Evolutionary conservation across 2,329 filamentous ascomycete genomes (phyloP).

Genomic region (Neofusicoccum parvum): DNA sequence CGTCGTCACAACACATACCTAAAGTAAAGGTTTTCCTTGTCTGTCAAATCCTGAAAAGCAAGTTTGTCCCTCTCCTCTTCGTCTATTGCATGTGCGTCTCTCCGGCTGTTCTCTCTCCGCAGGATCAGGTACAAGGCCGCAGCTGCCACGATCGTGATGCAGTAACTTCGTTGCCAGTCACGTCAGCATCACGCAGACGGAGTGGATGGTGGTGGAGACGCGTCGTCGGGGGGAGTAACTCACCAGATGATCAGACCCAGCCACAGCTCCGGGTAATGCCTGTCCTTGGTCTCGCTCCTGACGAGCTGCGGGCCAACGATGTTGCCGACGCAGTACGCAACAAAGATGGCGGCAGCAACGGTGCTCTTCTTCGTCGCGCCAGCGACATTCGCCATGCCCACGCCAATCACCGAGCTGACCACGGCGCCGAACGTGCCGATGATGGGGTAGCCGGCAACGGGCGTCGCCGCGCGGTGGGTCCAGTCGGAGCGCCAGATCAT

Average conservation of each 20-base stretch:
- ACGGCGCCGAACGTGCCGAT: constrained; percentile 74
- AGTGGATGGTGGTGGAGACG: not conserved
- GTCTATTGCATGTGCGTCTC: constrained; percentile 54
- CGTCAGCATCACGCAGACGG: constrained; percentile 1
- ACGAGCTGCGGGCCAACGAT: constrained; percentile 14
- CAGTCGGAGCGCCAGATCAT: constrained; percentile 72
- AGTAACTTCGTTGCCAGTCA: constrained; percentile 53
- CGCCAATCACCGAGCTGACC: constrained; percentile 61
- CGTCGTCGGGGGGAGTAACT: constrained; percentile 22
- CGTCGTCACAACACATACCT: constrained; percentile 56
- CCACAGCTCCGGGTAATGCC: constrained; percentile 74
- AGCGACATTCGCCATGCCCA: constrained; percentile 69
- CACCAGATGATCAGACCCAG: constrained; percentile 65
- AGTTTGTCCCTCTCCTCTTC: constrained; percentile 65
- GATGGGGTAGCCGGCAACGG: constrained; percentile 71
- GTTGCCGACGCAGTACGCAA: constrained; percentile 10
- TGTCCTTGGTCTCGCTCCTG: constrained; percentile 59
- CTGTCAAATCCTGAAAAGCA: constrained; percentile 69
- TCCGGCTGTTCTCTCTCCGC: constrained; percentile 58
- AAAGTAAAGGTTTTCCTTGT: constrained; percentile 69
- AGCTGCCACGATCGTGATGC: constrained; percentile 65
- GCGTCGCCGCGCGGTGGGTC: constrained; percentile 64
- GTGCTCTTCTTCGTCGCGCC: constrained; percentile 81
- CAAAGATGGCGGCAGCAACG: constrained; percentile 66
- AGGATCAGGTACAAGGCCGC: constrained; percentile 61